Conservation (phyloP, 164 flowering plant species). For the Stephania yunnanensis region DNA sequence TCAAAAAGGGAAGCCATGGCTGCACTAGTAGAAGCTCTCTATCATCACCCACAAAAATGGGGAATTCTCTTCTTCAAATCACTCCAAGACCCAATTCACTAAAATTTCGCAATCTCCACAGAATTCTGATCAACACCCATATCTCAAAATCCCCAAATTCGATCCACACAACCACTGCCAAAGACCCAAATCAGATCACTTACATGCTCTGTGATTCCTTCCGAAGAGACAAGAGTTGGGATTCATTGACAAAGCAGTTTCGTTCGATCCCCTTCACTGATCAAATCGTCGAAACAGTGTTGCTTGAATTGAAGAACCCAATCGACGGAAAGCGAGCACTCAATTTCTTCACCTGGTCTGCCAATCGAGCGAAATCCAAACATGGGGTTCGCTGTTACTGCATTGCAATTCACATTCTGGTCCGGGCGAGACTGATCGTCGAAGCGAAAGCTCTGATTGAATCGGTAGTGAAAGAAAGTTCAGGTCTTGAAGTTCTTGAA, state of each 20-base stretch:
- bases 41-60: not conserved
- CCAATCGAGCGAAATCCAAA: slow-evolving; percentile 21
- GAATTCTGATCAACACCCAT: slow-evolving; percentile 2
- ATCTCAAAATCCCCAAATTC: not conserved
- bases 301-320: slow-evolving; percentile 57
- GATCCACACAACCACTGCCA: slow-evolving; percentile 2
- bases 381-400: slow-evolving; percentile 51
- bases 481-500: slow-evolving; percentile 33
- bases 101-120: not conserved
- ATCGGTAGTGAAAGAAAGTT: slow-evolving; percentile 33
- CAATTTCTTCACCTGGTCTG: slow-evolving; percentile 81
- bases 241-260: slow-evolving; percentile 27
- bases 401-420: slow-evolving; percentile 50
- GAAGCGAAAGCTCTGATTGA: slow-evolving; percentile 64
- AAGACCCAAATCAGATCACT: not conserved
- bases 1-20: not conserved
- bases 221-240: slow-evolving; percentile 47
- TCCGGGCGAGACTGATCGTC: slow-evolving; percentile 36
- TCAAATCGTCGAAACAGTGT: slow-evolving; percentile 33
- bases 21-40: not conserved
- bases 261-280: slow-evolving; percentile 26
- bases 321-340: slow-evolving; percentile 51
- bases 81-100: not conserved
- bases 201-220: slow-evolving; percentile 33
- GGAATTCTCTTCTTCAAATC: slow-evolving; percentile 2